Evolutionary conservation across 331 rosid genomes (phyloP).

Genomic region (Cydonia oblonga): DNA sequence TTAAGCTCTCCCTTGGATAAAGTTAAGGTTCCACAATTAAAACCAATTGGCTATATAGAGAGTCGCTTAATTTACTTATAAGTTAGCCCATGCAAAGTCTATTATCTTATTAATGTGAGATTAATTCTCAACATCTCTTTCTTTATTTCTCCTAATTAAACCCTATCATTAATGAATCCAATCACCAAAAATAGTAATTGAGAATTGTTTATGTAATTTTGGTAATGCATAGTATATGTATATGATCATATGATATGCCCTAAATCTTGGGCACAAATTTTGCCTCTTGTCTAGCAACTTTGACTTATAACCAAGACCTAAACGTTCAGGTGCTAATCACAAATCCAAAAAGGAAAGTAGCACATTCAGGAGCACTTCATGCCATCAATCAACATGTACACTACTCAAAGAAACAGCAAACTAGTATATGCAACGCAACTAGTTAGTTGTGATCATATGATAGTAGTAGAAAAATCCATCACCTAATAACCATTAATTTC

Average conservation of each 20-base stretch:
- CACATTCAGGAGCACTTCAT: not conserved
- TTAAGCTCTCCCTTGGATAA: no score
- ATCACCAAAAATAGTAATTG: not conserved
- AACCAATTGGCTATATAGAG: no score
- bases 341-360: not conserved
- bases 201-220: no score
- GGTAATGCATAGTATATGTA: not conserved
- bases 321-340: not conserved
- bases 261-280: constrained; percentile 45
- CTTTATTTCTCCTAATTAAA: no score
- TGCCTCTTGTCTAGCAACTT: constrained; percentile 38
- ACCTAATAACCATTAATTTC: not conserved
- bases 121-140: no score
- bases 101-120: no score
- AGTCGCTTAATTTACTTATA: no score
- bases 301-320: not conserved
- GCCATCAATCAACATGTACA: not conserved
- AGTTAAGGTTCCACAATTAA: no score
- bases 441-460: not conserved
- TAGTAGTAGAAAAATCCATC: not conserved
- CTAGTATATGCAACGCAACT: not conserved
- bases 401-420: not conserved
- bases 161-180: not conserved
- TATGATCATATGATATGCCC: constrained; percentile 17
- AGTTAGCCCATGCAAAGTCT: no score